Conservation (phyloP, 257 asterid species). For the Gentiana dahurica region DNA sequence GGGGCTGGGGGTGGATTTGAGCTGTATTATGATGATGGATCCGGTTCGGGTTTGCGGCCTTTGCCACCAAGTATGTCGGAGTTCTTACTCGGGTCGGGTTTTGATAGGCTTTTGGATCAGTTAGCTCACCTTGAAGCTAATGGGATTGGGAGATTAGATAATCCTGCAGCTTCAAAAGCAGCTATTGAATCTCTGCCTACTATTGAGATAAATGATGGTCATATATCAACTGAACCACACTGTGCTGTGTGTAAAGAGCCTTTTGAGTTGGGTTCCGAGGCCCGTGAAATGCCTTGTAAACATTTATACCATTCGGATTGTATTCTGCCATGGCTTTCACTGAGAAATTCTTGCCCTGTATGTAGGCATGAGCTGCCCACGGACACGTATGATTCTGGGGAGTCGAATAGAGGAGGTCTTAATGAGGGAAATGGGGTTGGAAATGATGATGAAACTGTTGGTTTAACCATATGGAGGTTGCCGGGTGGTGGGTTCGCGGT, state of each 20-base stretch:
- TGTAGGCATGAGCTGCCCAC: conserved; percentile 66
- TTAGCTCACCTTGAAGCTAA: conserved; percentile 59
- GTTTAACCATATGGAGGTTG: conserved; percentile 79
- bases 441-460: conserved; percentile 52
- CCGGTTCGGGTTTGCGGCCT: conserved; percentile 73
- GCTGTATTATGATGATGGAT: conserved; percentile 73
- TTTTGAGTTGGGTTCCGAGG: conserved; percentile 55
- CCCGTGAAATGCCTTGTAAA: conserved; percentile 85
- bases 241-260: conserved; percentile 88
- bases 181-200: conserved; percentile 77
- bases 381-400: conserved; percentile 23
- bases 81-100: conserved; percentile 74
- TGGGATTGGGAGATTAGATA: conserved; percentile 56
- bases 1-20: conserved; percentile 47
- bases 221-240: conserved; percentile 37
- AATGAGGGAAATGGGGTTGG: conserved; percentile 21
- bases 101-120: conserved; percentile 72
- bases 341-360: conserved; percentile 79
- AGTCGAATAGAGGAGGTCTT: conserved; percentile 17
- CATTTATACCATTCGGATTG: conserved; percentile 82
- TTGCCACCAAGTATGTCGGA: conserved; percentile 69
- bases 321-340: conserved; percentile 67
- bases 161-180: conserved; percentile 75
- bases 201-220: conserved; percentile 36
- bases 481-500: conserved; percentile 95